Base-by-base conservation (phyloP, 139 green algal genomes). In the Eudorina sp. region DNA sequence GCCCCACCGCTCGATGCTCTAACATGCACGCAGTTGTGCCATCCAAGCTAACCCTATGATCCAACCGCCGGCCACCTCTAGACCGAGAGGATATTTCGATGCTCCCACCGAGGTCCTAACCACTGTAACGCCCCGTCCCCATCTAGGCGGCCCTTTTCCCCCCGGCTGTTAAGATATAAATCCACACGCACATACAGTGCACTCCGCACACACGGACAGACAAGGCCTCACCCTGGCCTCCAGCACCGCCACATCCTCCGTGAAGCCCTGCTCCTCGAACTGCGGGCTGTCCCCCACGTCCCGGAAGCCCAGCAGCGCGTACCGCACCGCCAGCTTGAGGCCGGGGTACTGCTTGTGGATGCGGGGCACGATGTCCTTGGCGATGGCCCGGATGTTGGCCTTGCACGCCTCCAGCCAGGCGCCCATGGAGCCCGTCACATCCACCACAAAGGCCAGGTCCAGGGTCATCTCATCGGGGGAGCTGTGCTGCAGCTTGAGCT, bases 341-440 rank as follows among this genome's bases (percentile, higher is more conserved):
- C 72, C 83, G 21, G 60, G 62, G 75, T 88, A 89, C 84, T 93
- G 46, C 38, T 87, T 29, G n/a, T 91, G 53, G 68, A 93, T 89
- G 55, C 88, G 91, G 5, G 89, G 86, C 51, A 81, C n/a, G 8
- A 93, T 83, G 34, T 45, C 64, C 14, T 51, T 31, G 14, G 78
- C 77, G 48, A 93, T 92, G 31, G 83, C 74, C 4, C 80, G 69
- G 27, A 93, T 84, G 48, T 93, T 86, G 25, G 83, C 73, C 84
- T 92, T 92, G 75, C 64, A 80, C 14, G 86, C 90, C 34, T 90
- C 86, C 27, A 93, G 88, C 90, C 90, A 93, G 45, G 75, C 81
- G 27, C 36, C 34, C 90, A 93, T 93, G 53, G 55, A 85, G 60
- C 90, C 90, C 36, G 90, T 91, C 43, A 84, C 75, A 46, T 93